Evolutionary conservation across 176 grass and related monocot genomes (phyloP).

Genomic region (Thinopyrum elongatum): DNA sequence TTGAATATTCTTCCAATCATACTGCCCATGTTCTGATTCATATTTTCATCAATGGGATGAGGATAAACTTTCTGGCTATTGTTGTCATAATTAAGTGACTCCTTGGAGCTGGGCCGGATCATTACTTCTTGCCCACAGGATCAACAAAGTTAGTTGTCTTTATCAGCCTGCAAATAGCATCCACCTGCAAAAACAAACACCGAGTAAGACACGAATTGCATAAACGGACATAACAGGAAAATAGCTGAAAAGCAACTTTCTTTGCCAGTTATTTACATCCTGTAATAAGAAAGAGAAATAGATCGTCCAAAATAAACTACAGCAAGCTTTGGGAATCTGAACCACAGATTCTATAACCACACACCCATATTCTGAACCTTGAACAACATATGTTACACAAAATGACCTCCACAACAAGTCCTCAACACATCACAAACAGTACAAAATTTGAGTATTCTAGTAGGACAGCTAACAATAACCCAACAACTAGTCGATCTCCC

Average conservation of each 20-base stretch:
- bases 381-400: background rate
- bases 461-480: background rate
- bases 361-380: background rate
- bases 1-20: slow-evolving; percentile 75
- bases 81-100: slow-evolving; percentile 72
- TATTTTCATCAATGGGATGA: slow-evolving; percentile 82
- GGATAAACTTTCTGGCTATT: slow-evolving; percentile 95
- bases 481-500: background rate
- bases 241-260: background rate
- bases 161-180: slow-evolving; percentile 14
- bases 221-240: background rate
- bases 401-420: background rate
- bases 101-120: slow-evolving; percentile 50
- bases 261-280: background rate
- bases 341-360: background rate
- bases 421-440: background rate
- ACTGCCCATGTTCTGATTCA: slow-evolving; percentile 68
- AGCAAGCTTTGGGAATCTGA: background rate
- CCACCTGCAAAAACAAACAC: slow-evolving; percentile 34
- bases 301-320: background rate
- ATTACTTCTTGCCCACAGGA: slow-evolving; percentile 49
- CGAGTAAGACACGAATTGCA: background rate
- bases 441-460: background rate
- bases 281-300: background rate
- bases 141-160: slow-evolving; percentile 13